Evolutionary conservation across 176 grass and related monocot genomes (phyloP).

Genomic region (Phyllostachys edulis): DNA sequence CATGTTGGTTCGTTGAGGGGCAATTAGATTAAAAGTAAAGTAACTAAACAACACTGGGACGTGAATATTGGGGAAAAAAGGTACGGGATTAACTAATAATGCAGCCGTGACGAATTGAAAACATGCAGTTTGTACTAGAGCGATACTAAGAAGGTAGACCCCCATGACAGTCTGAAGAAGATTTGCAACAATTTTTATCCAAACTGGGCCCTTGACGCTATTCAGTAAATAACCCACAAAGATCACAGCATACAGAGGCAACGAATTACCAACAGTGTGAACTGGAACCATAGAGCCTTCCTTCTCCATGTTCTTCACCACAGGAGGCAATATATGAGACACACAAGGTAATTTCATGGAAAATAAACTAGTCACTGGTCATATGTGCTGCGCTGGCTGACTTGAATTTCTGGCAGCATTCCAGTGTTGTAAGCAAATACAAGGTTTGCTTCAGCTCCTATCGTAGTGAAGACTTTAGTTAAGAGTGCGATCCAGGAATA

Average conservation of each 20-base stretch:
- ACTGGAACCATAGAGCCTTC: slow-evolving; percentile 93
- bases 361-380: background rate
- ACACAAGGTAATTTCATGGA: background rate
- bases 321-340: slow-evolving; percentile 43
- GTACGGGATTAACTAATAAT: background rate
- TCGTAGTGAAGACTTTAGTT: slow-evolving; percentile 64
- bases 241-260: slow-evolving; percentile 79
- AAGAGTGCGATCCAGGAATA: slow-evolving; percentile 59
- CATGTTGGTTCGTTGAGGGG: background rate
- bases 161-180: slow-evolving; percentile 88
- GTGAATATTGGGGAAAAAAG: background rate
- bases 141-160: background rate
- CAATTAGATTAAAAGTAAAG: background rate
- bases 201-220: slow-evolving; percentile 67
- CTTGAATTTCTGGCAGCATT: slow-evolving; percentile 98
- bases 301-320: slow-evolving; percentile 88
- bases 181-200: slow-evolving; percentile 74
- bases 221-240: slow-evolving; percentile 94
- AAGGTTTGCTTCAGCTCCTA: slow-evolving; percentile 75
- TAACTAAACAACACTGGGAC: background rate
- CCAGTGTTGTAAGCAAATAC: slow-evolving; percentile 97
- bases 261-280: slow-evolving; percentile 44
- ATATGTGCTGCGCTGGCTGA: slow-evolving; percentile 21
- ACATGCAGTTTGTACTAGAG: background rate
- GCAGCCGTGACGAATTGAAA: background rate